These are phyloP conservation scores for Pneumocystis oryctolagi DNA, from an alignment of 1,139 yeast species.

Conservation along the genomic window DNA sequence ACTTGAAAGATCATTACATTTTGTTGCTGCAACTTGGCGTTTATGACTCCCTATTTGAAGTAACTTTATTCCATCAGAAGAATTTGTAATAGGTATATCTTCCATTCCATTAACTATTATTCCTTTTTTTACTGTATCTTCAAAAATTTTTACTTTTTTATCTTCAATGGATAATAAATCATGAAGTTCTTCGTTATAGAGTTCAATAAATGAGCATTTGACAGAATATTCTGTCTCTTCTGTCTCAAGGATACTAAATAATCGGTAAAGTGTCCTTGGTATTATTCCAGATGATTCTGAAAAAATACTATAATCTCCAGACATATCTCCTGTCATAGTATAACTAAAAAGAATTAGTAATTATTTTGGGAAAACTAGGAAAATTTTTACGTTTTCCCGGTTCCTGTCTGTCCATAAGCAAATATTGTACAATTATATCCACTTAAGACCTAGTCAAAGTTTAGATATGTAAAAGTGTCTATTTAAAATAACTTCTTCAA, in stretches of 20 bases:
- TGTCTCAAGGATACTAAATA: constrained; percentile 33
- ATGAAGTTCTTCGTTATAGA: constrained; percentile 57
- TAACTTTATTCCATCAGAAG: constrained; percentile 30
- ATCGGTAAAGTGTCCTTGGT: constrained; percentile 43
- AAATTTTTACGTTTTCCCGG: constrained; percentile 50
- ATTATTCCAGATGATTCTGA: constrained; percentile 42
- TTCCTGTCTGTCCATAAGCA: constrained; percentile 85
- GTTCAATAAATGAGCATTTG: constrained; percentile 53
- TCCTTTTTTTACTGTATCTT: constrained; percentile 27
- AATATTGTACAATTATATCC: constrained; percentile 58
- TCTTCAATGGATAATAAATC: constrained; percentile 35
- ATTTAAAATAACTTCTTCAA: constrained; percentile 31
- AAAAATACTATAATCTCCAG: constrained; percentile 15
- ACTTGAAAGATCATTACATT: constrained; percentile 55
- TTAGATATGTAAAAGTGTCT: background rate
- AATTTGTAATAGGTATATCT: constrained; percentile 29
- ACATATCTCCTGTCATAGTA: constrained; percentile 66
- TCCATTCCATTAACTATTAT: constrained; percentile 37
- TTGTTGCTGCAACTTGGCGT: constrained; percentile 54
- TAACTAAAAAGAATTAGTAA: constrained; percentile 21
- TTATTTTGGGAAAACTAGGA: background rate
- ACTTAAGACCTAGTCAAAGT: constrained; percentile 1
- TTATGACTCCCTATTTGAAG: constrained; percentile 38
- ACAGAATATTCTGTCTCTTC: constrained; percentile 40
- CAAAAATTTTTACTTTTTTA: constrained; percentile 31